phyloP scores from a whole-genome alignment of 768 basidiomycete species.

The Boletus subparvulus region DNA sequence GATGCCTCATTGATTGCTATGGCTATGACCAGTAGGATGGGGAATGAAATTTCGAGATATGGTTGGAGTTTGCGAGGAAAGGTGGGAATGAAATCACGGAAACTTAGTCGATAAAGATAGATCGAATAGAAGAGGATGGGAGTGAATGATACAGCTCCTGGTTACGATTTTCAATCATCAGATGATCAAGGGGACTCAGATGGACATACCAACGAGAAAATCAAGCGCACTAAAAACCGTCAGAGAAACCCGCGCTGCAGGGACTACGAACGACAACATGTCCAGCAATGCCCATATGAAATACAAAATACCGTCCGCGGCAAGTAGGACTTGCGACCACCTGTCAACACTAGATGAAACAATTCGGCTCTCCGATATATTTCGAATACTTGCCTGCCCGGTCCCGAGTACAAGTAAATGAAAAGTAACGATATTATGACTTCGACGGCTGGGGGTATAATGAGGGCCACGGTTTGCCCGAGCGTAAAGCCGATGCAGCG shows the following conservation, averaged over 20 bases:
- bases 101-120: slow-evolving; percentile 61
- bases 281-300: slow-evolving; percentile 60
- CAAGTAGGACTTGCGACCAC: slow-evolving; percentile 59
- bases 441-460: slow-evolving; percentile 67
- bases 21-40: slow-evolving; percentile 56
- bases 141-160: slow-evolving; percentile 57
- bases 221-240: slow-evolving; percentile 54
- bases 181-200: not conserved
- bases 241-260: slow-evolving; percentile 48
- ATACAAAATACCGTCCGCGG: slow-evolving; percentile 61
- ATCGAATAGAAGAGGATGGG: slow-evolving; percentile 63
- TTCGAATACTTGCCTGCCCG: slow-evolving; percentile 44
- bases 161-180: not conserved
- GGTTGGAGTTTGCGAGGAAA: slow-evolving; percentile 52
- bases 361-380: not conserved
- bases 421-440: slow-evolving; percentile 56
- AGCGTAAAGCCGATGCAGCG: slow-evolving; percentile 60
- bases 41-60: slow-evolving; percentile 44
- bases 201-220: slow-evolving; percentile 55
- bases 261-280: slow-evolving; percentile 54
- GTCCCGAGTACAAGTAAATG: slow-evolving; percentile 47
- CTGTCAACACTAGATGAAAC: slow-evolving; percentile 8
- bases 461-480: slow-evolving; percentile 47
- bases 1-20: slow-evolving; percentile 56
- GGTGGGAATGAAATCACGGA: slow-evolving; percentile 47